Conservation (phyloP, 1,284 basidiomycete species). For the Schizophyllum amplum region DNA sequence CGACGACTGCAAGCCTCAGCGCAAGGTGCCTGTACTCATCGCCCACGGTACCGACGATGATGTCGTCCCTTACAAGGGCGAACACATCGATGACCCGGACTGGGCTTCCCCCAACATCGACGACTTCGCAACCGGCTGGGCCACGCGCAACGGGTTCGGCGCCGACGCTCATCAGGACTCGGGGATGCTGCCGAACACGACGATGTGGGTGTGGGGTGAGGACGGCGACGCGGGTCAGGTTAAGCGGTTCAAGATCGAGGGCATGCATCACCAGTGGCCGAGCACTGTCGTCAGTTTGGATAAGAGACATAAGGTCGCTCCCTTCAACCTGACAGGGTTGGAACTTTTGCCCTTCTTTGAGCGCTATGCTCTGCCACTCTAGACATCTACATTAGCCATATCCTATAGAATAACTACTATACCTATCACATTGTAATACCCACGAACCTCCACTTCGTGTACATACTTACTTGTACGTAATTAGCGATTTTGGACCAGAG, state of each 20-base stretch:
- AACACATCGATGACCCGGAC: conserved; percentile 7
- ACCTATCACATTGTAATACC: too few species aligned
- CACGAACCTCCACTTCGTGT: too few species aligned
- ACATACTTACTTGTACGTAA: too few species aligned
- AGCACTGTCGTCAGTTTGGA: conserved; percentile 8
- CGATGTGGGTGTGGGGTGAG: conserved; percentile 10
- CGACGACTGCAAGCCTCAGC: conserved; percentile 9
- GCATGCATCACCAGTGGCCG: conserved; percentile 15
- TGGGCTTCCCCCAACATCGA: conserved; percentile 14
- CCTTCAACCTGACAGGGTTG: conserved; percentile 14
- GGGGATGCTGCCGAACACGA: conserved; percentile 10
- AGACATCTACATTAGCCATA: too few species aligned
- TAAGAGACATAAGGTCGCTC: conserved; percentile 6
- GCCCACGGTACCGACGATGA: conserved; percentile 14
- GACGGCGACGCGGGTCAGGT: conserved; percentile 3
- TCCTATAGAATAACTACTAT: too few species aligned
- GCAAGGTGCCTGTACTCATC: conserved; percentile 13
- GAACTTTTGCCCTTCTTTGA: conserved; percentile 16
- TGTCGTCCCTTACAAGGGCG: conserved; percentile 13
- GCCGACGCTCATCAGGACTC: conserved; percentile 6
- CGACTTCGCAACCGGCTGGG: conserved; percentile 12
- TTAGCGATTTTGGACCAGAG: too few species aligned
- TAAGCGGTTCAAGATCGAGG: conserved; percentile 12
- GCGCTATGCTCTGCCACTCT: conserved; percentile 6
- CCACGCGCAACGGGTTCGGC: conserved; percentile 12